These are phyloP conservation scores for Penicillium cinerascens DNA, from an alignment of 495 filamentous ascomycete genomes.

Conservation along the genomic window DNA sequence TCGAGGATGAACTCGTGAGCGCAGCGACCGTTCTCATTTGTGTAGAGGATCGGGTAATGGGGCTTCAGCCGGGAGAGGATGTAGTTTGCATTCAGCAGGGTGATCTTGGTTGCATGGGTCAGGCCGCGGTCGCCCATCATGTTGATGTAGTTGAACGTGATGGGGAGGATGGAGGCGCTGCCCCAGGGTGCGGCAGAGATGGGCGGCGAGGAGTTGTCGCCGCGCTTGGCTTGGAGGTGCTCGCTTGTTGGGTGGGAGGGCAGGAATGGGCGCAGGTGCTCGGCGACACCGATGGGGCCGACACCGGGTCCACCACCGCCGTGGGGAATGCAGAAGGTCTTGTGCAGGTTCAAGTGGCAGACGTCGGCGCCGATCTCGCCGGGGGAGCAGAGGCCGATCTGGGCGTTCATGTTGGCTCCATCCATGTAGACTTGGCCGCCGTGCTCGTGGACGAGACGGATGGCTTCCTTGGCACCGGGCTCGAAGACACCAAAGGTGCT, in stretches of 20 bases:
- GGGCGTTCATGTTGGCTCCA: constrained; percentile 98
- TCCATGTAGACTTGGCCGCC: constrained; percentile 99
- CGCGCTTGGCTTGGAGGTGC: constrained; percentile 59
- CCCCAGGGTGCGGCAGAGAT: constrained; percentile 89
- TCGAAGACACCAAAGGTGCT: constrained; percentile 97
- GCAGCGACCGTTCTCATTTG: constrained; percentile 81
- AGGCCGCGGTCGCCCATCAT: constrained; percentile 92
- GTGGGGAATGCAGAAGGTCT: constrained; percentile 99
- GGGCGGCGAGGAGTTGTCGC: constrained; percentile 54
- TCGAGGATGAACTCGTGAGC: constrained; percentile 99
- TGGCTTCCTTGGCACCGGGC: constrained; percentile 82
- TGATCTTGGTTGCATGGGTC: constrained; percentile 93
- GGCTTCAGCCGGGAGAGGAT: constrained; percentile 86
- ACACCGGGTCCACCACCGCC: constrained; percentile 95
- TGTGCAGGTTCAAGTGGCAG: constrained; percentile 97
- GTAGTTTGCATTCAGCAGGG: constrained; percentile 96
- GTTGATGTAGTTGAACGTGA: constrained; percentile 96
- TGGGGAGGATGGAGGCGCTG: constrained; percentile 89
- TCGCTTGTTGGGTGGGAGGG: constrained; percentile 64
- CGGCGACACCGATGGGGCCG: constrained; percentile 89
- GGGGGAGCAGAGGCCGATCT: constrained; percentile 94
- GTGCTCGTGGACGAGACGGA: constrained; percentile 77
- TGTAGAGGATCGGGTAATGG: constrained; percentile 90
- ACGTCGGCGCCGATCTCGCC: constrained; percentile 97
- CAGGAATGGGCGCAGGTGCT: constrained; percentile 73